These are phyloP conservation scores for Pestalotiopsis sp. DNA, from an alignment of 2,329 filamentous ascomycete genomes.

Conservation along the genomic window DNA sequence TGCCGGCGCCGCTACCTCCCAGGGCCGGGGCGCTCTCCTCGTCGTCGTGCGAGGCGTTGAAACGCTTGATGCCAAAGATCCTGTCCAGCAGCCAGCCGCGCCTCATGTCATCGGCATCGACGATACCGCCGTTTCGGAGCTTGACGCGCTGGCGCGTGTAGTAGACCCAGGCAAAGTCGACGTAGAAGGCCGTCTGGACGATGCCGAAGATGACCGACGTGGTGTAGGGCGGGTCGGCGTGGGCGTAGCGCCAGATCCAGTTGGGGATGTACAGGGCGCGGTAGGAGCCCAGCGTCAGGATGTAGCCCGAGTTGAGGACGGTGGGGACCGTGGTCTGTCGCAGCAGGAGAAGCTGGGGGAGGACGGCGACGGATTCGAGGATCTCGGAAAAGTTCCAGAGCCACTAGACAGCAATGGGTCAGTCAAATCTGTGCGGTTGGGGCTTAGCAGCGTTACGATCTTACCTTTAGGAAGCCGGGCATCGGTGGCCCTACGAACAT, in stretches of 20 bases:
- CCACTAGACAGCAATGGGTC: conserved; percentile 51
- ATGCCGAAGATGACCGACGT: conserved; percentile 84
- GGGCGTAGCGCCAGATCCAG: conserved; percentile 74
- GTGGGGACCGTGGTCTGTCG: conserved; percentile 95
- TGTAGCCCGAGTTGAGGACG: conserved; percentile 96
- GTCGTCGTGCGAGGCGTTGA: conserved; percentile 58
- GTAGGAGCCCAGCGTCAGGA: conserved; percentile 84
- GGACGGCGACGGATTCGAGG: conserved; percentile 86
- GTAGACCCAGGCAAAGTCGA: conserved; percentile 98
- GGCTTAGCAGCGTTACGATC: conserved; percentile 22
- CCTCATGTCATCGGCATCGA: conserved; percentile 86
- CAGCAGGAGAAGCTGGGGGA: conserved; percentile 88
- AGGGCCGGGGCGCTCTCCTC: conserved; percentile 61
- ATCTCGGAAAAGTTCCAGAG: conserved; percentile 89
- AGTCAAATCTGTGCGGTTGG: neutral
- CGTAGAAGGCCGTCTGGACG: conserved; percentile 85
- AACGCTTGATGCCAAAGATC: conserved; percentile 67
- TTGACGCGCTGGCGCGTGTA: conserved; percentile 92
- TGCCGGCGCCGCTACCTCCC: conserved; percentile 29
- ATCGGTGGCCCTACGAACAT: conserved; percentile 58
- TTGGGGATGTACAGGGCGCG: conserved; percentile 88
- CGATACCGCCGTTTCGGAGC: conserved; percentile 82
- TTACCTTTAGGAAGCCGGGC: conserved; percentile 56
- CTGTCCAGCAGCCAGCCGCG: conserved; percentile 82
- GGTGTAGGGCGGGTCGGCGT: conserved; percentile 63